These are phyloP conservation scores for Phytophthora europaea DNA, from an alignment of 352 stramenopile genomes.

Conservation along the genomic window DNA sequence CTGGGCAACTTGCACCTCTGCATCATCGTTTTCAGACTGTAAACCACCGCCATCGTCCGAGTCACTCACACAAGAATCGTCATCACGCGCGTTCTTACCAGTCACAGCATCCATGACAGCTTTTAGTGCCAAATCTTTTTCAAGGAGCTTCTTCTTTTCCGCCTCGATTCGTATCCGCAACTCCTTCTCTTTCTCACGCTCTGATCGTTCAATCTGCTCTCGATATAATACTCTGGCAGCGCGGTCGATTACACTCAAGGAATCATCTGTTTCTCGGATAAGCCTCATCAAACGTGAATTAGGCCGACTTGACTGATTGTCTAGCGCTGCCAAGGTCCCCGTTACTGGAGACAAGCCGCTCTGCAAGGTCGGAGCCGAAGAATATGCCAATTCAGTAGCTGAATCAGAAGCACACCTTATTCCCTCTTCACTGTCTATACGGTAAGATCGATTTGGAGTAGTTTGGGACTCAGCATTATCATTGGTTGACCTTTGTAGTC, in stretches of 20 bases:
- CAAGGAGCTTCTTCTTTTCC: slow-evolving; percentile 27
- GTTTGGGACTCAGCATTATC: background rate
- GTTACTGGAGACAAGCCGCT: background rate
- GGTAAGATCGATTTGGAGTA: background rate
- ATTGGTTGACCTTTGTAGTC: background rate
- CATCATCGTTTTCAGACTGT: slow-evolving; percentile 6
- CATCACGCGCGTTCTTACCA: slow-evolving; percentile 1
- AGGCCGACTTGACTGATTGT: background rate
- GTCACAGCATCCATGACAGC: slow-evolving; percentile 44
- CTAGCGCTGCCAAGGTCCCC: background rate
- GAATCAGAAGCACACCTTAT: slow-evolving; percentile 7
- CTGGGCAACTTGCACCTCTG: slow-evolving; percentile 7
- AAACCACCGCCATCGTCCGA: slow-evolving; percentile 8
- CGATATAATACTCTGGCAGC: slow-evolving; percentile 58
- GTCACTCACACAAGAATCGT: background rate
- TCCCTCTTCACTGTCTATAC: background rate
- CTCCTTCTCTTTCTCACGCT: slow-evolving; percentile 26
- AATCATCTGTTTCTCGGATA: slow-evolving; percentile 71
- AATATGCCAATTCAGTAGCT: background rate
- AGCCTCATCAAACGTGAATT: slow-evolving; percentile 51
- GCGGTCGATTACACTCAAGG: slow-evolving; percentile 76
- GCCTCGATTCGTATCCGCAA: slow-evolving; percentile 31
- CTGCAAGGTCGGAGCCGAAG: background rate
- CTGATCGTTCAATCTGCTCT: slow-evolving; percentile 46
- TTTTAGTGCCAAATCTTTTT: slow-evolving; percentile 39